These are phyloP conservation scores for Trichoderma atroviride DNA, from an alignment of 2,329 filamentous ascomycete species.

Conservation along the genomic window DNA sequence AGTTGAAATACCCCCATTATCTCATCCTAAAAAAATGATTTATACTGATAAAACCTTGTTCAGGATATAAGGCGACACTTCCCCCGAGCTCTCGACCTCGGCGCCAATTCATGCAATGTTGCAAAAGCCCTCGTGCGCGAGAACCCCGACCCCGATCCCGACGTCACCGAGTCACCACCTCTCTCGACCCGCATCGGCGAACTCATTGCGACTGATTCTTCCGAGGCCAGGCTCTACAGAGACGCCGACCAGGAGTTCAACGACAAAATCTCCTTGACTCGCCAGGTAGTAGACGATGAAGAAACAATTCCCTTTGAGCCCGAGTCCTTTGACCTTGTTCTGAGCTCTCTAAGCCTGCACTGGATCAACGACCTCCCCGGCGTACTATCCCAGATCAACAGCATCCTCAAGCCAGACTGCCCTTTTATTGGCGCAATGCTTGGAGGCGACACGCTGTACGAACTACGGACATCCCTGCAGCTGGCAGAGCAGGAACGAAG, in stretches of 20 bases:
- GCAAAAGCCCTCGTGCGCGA: conserved; percentile 76
- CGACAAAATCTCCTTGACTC: conserved; percentile 68
- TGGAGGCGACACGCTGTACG: conserved; percentile 90
- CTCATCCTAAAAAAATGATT: not conserved
- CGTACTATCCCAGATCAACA: conserved; percentile 81
- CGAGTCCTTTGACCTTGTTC: conserved; percentile 81
- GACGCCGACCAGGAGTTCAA: conserved; percentile 78
- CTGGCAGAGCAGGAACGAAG: conserved; percentile 86
- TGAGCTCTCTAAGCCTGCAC: conserved; percentile 88
- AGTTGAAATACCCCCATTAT: conserved; percentile 19
- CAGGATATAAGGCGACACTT: conserved; percentile 93
- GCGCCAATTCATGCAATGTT: conserved; percentile 94
- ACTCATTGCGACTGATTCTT: conserved; percentile 82
- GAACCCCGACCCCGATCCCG: conserved; percentile 64
- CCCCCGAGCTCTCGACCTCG: conserved; percentile 82
- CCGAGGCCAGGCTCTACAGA: conserved; percentile 74
- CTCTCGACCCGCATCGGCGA: conserved; percentile 71
- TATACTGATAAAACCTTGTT: not conserved
- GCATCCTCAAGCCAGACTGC: conserved; percentile 82
- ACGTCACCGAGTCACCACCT: conserved; percentile 62
- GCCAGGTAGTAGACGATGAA: conserved; percentile 73
- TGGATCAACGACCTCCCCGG: conserved; percentile 98
- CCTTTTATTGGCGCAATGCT: conserved; percentile 97
- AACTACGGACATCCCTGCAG: conserved; percentile 90
- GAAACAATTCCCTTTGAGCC: conserved; percentile 76